A percentile compares a stretch with the other conserved stretches of the same genome.
phyloP scores from a whole-genome alignment of 2,329 filamentous ascomycete species.

The Cordyceps fumosorosea region DNA sequence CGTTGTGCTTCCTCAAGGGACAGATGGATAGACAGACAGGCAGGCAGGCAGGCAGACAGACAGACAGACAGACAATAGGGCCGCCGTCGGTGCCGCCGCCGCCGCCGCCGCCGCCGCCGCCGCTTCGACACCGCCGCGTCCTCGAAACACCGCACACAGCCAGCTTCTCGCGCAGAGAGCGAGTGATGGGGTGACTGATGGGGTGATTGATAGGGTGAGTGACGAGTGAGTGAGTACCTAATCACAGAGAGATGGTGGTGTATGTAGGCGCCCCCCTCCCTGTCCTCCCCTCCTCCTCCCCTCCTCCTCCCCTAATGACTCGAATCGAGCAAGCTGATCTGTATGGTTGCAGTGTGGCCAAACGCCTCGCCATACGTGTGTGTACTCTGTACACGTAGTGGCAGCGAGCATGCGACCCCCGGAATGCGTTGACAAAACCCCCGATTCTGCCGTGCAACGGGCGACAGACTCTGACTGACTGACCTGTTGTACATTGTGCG shows the following conservation, averaged over 20 bases:
- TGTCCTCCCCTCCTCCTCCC: too few relatives aligned
- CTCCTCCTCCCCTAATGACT: conserved; percentile 1
- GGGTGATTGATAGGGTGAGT: neutral
- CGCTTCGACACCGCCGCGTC: neutral
- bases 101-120: neutral
- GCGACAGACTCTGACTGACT: neutral
- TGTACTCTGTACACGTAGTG: neutral
- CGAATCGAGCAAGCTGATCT: conserved; percentile 3
- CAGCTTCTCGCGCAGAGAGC: neutral
- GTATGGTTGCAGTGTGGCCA: neutral
- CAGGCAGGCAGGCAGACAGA: neutral
- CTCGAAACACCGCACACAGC: conserved; percentile 5
- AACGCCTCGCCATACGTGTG: conserved; percentile 2
- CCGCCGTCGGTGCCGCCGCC: neutral
- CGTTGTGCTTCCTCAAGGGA: conserved; percentile 1
- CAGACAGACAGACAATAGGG: neutral
- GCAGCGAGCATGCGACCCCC: neutral
- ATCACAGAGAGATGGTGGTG: too few relatives aligned
- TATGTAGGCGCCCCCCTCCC: too few relatives aligned
- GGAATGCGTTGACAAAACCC: conserved; percentile 1
- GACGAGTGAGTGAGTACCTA: too few relatives aligned
- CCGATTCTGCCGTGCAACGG: conserved; percentile 5
- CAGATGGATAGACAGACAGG: neutral
- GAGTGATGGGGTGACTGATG: neutral
- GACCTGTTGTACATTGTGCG: neutral